Percentiles rank a stretch among this genome's conserved stretches.
phyloP scores from a whole-genome alignment of 2,329 filamentous ascomycete genomes.

The Verticillium isaacii region DNA sequence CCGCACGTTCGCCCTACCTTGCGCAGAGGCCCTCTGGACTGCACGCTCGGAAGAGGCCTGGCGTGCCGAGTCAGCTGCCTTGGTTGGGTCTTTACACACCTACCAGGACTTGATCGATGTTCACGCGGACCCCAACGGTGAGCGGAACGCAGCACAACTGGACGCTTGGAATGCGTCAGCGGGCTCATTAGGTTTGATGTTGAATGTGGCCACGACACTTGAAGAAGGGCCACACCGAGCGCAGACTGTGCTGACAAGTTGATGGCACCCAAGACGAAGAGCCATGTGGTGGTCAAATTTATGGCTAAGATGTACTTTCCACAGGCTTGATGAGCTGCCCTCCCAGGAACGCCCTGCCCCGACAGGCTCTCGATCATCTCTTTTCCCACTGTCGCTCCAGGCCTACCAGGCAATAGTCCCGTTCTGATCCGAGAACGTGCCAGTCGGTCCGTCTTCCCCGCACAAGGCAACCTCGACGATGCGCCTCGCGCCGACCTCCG shows the following conservation, averaged over 20 bases:
- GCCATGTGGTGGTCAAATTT: no score
- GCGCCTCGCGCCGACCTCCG: constrained; percentile 22
- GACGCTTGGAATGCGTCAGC: constrained; percentile 8
- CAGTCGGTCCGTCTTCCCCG: constrained; percentile 21
- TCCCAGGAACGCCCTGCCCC: no score
- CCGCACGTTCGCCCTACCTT: constrained; percentile 2
- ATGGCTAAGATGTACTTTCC: no score
- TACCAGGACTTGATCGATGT: constrained; percentile 4
- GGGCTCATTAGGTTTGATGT: constrained; percentile 6
- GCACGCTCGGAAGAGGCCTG: constrained; percentile 3
- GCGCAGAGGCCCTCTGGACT: constrained; percentile 4
- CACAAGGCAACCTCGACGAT: constrained; percentile 24
- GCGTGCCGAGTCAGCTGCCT: constrained; percentile 1
- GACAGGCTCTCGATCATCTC: no score
- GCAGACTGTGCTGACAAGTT: neutral
- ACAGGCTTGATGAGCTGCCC: no score
- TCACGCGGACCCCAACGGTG: neutral
- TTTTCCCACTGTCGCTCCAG: no score
- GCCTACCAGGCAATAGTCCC: constrained; percentile 16
- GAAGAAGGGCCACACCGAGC: neutral
- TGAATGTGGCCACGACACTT: constrained; percentile 1
- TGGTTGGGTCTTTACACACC: neutral
- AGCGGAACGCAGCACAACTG: neutral
- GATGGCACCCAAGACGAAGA: neutral
- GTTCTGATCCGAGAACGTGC: constrained; percentile 19